These are phyloP conservation scores for sunflower (Helianthus annuus) DNA, from an alignment of 129 eudicot species.

Conservation along the genomic window HanXRQr2.0-SUNRISE NC_035445.2:114307417-114307916, in stretches of 20 bases:
- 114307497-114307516: background rate
- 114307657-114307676: background rate
- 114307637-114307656: background rate
- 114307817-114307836: background rate
- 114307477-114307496: conserved; percentile 3
- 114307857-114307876: conserved; percentile 1
- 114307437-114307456: conserved; percentile 8
- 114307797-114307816: conserved; percentile 10
- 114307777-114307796: conserved; percentile 2
- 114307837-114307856: background rate
- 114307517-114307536: background rate
- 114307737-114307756: background rate
- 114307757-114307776: background rate
- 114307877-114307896: background rate
- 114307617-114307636: conserved; percentile 10
- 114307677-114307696: background rate
- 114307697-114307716: conserved; percentile 1
- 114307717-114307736: background rate
- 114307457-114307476: background rate
- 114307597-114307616: background rate
- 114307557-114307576: background rate
- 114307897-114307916: conserved; percentile 7
- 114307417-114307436: conserved; percentile 2
- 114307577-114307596: conserved; percentile 3
- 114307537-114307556: background rate